Percentiles rank a stretch among this genome's conserved stretches.
These are phyloP conservation scores for Nakataea oryzae DNA, from an alignment of 2,329 filamentous ascomycete species.

Conservation along the genomic window DNA sequence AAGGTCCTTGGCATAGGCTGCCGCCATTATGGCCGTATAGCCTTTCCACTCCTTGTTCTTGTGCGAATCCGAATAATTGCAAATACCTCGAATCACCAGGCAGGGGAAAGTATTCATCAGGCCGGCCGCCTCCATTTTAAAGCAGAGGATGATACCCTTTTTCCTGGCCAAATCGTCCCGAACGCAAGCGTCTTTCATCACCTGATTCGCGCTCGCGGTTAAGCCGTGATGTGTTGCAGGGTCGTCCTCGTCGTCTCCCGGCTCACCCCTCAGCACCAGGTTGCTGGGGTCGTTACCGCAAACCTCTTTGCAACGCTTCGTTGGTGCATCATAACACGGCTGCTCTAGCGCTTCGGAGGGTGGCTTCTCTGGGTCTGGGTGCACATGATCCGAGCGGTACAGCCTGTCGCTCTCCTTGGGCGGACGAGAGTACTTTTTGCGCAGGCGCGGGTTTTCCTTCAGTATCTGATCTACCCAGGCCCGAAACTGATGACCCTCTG, in stretches of 20 bases:
- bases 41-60: constrained; percentile 15
- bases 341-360: too few species aligned
- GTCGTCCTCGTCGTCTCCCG: constrained; percentile 10
- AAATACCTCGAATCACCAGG: constrained; percentile 20
- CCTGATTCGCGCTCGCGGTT: constrained; percentile 20
- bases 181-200: constrained; percentile 16
- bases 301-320: neutral
- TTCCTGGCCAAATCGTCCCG: constrained; percentile 16
- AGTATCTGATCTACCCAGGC: constrained; percentile 1
- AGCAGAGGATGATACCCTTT: constrained; percentile 17
- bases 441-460: neutral
- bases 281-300: neutral
- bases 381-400: neutral
- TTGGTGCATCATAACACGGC: neutral
- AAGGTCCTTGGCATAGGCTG: constrained; percentile 12
- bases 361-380: neutral
- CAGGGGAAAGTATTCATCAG: constrained; percentile 18
- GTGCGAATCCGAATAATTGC: constrained; percentile 19
- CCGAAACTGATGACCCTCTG: constrained; percentile 12
- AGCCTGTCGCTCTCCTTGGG: neutral
- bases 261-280: neutral
- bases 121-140: constrained; percentile 22
- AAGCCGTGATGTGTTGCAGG: constrained; percentile 21
- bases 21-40: constrained; percentile 15
- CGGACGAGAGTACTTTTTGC: neutral